A percentile compares a stretch with the other conserved stretches of the same genome.
Evolutionary conservation across 2,329 filamentous ascomycete genomes (phyloP).

Genomic region (Talaromyces sp.): DNA sequence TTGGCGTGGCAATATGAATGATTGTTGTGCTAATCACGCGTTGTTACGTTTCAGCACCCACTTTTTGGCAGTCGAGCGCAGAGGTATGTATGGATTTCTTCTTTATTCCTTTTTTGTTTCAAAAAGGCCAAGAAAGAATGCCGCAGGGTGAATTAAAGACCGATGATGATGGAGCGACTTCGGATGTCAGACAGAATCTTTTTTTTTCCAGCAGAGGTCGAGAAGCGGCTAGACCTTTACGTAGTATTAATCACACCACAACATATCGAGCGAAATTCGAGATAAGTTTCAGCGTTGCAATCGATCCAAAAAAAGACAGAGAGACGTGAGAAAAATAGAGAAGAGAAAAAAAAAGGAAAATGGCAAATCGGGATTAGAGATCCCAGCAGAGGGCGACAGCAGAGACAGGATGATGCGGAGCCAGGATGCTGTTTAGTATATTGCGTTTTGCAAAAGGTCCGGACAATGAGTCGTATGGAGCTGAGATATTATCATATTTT

Average conservation of each 20-base stretch:
- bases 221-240: background rate
- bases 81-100: background rate
- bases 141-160: background rate
- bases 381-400: background rate
- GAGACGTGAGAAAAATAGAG: background rate
- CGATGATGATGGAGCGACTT: background rate
- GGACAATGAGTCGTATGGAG: background rate
- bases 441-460: background rate
- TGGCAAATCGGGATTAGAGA: background rate
- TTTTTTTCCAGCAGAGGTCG: background rate
- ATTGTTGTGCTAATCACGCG: background rate
- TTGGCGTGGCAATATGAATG: background rate
- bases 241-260: background rate
- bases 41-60: slow-evolving; percentile 1
- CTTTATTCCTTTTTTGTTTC: background rate
- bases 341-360: background rate
- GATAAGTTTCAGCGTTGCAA: background rate
- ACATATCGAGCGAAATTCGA: background rate
- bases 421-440: slow-evolving; percentile 1
- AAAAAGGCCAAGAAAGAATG: background rate
- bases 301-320: background rate
- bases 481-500: background rate
- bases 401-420: slow-evolving; percentile 2
- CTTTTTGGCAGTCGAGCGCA: background rate
- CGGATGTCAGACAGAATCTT: background rate